Conservation (phyloP, 31 red algal species). For the Asparagopsis taxiformis region DNA sequence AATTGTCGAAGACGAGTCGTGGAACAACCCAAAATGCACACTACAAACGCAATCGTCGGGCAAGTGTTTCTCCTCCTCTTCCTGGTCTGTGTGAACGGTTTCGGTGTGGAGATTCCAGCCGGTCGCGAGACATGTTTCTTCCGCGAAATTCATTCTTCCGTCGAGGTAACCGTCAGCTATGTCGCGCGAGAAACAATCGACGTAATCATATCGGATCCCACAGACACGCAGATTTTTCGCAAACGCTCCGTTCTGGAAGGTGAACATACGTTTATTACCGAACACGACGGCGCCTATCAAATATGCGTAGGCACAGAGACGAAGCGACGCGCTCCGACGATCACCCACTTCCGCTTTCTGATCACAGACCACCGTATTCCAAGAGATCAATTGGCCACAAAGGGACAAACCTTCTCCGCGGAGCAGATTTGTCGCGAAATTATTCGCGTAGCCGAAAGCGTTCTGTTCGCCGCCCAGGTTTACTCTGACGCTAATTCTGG, state of each 20-base stretch:
- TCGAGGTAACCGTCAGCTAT: slow-evolving; percentile 34
- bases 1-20: no score
- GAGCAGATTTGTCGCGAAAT: slow-evolving; percentile 26
- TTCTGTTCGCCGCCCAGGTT: slow-evolving; percentile 37
- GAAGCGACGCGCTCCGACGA: slow-evolving; percentile 40
- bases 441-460: slow-evolving; percentile 8
- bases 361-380: slow-evolving; percentile 13
- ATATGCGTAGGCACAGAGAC: slow-evolving; percentile 42
- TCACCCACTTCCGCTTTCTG: slow-evolving; percentile 57
- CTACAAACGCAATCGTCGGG: no score
- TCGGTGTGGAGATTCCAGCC: slow-evolving; percentile 51
- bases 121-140: slow-evolving; percentile 47
- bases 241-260: slow-evolving; percentile 36
- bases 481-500: slow-evolving; percentile 40
- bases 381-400: slow-evolving; percentile 17
- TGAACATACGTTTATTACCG: slow-evolving; percentile 22
- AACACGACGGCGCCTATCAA: slow-evolving; percentile 36
- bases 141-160: slow-evolving; percentile 41
- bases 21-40: no score
- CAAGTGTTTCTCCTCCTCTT: background rate
- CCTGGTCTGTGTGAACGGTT: background rate
- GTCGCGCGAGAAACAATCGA: slow-evolving; percentile 61
- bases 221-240: background rate
- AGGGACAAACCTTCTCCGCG: slow-evolving; percentile 19
- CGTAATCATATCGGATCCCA: slow-evolving; percentile 17